Percentiles rank a stretch among this genome's conserved stretches.
These are phyloP conservation scores for Didymella glomerata DNA, from an alignment of 2,329 filamentous ascomycete genomes.

Conservation along the genomic window DNA sequence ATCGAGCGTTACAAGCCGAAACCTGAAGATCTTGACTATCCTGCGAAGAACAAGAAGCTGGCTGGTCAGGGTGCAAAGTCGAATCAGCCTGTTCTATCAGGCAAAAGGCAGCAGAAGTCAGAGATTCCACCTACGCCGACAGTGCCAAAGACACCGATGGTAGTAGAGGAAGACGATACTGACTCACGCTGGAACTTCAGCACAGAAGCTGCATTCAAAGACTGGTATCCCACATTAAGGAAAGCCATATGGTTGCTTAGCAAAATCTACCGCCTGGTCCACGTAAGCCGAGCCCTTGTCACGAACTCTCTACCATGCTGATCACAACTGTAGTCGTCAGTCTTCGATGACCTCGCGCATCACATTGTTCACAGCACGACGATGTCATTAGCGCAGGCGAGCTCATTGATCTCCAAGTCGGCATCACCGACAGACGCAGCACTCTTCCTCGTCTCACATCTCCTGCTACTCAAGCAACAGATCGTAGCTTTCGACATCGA, in stretches of 20 bases:
- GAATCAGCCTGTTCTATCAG: slow-evolving; percentile 60
- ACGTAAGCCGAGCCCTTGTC: slow-evolving; percentile 56
- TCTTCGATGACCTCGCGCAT: slow-evolving; percentile 76
- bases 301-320: neutral
- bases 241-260: slow-evolving; percentile 75
- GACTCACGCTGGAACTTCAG: slow-evolving; percentile 63
- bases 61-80: slow-evolving; percentile 54
- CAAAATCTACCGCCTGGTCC: slow-evolving; percentile 74
- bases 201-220: slow-evolving; percentile 64
- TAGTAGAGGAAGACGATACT: slow-evolving; percentile 61
- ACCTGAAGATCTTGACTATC: slow-evolving; percentile 71
- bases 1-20: slow-evolving; percentile 73
- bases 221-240: slow-evolving; percentile 72
- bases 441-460: slow-evolving; percentile 92
- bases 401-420: slow-evolving; percentile 72
- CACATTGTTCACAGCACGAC: slow-evolving; percentile 92
- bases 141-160: slow-evolving; percentile 59
- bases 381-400: slow-evolving; percentile 79
- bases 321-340: slow-evolving; percentile 60
- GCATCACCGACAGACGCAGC: slow-evolving; percentile 77
- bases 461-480: slow-evolving; percentile 94
- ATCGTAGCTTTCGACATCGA: slow-evolving; percentile 96
- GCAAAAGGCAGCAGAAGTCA: slow-evolving; percentile 59
- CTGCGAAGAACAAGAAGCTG: slow-evolving; percentile 59
- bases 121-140: slow-evolving; percentile 44